Percentiles rank a stretch among this genome's conserved stretches.
Evolutionary conservation across 2,329 filamentous ascomycete genomes (phyloP).

Genomic region (Trichophyton verrucosum): DNA sequence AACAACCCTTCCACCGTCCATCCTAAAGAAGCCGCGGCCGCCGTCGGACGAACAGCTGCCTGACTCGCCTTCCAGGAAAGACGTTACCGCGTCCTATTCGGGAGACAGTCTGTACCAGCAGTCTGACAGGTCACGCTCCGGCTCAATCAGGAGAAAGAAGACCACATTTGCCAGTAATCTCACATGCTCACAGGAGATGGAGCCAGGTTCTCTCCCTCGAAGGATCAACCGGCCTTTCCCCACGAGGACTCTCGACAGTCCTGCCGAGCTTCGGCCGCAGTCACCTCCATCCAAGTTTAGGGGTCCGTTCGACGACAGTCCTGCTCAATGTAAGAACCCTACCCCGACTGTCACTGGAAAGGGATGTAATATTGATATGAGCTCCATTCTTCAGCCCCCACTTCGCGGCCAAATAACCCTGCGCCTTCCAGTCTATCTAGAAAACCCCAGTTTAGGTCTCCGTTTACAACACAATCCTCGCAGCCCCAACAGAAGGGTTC

Average conservation of each 20-base stretch:
- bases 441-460: background rate
- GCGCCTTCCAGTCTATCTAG: background rate
- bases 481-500: background rate
- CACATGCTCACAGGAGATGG: slow-evolving; percentile 2
- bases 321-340: background rate
- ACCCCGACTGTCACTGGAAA: background rate
- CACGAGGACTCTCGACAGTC: slow-evolving; percentile 1
- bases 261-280: background rate
- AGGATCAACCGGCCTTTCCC: background rate
- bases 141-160: slow-evolving; percentile 5
- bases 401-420: background rate
- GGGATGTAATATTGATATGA: background rate
- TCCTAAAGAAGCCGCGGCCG: slow-evolving; percentile 29
- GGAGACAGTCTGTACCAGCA: background rate
- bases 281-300: background rate
- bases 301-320: background rate
- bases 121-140: background rate
- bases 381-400: slow-evolving; percentile 1
- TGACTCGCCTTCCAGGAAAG: slow-evolving; percentile 12
- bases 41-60: slow-evolving; percentile 21
- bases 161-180: slow-evolving; percentile 9
- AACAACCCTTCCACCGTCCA: slow-evolving; percentile 23
- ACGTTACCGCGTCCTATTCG: background rate
- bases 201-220: background rate
- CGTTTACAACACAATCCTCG: background rate